A percentile compares a stretch with the other conserved stretches of the same genome.
Conservation (phyloP, 2,329 filamentous ascomycete species). For the Apiospora marii region DNA sequence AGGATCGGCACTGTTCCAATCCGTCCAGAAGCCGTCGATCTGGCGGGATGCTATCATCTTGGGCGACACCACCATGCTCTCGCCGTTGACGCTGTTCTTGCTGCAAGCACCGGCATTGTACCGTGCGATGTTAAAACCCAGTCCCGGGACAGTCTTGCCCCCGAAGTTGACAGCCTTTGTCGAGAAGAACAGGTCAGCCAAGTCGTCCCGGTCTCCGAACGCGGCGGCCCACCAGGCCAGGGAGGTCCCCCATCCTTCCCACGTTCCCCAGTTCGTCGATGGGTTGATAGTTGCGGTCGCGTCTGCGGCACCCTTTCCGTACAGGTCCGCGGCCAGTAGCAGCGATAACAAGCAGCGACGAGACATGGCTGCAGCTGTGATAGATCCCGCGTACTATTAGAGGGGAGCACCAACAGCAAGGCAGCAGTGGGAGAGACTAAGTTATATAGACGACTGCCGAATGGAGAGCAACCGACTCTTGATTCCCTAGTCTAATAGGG, state of each 20-base stretch:
- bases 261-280: conserved; percentile 47
- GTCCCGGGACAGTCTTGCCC: conserved; percentile 45
- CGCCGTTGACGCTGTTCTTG: conserved; percentile 43
- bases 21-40: conserved; percentile 50
- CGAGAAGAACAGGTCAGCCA: conserved; percentile 51
- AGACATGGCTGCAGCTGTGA: background rate
- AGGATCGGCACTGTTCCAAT: conserved; percentile 46
- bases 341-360: conserved; percentile 8
- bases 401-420: background rate
- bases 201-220: conserved; percentile 50
- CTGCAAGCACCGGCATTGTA: conserved; percentile 53
- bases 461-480: background rate
- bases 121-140: conserved; percentile 52
- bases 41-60: conserved; percentile 48
- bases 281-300: conserved; percentile 43
- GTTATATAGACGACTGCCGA: background rate
- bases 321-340: background rate
- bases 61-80: conserved; percentile 46
- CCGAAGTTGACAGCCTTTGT: conserved; percentile 41
- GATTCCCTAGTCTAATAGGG: background rate
- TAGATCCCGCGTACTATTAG: background rate
- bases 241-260: conserved; percentile 54
- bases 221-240: conserved; percentile 53
- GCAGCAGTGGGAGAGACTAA: background rate
- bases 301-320: conserved; percentile 34